phyloP scores from a whole-genome alignment of 1,284 basidiomycete species.

The Leccinum subatratum region DNA sequence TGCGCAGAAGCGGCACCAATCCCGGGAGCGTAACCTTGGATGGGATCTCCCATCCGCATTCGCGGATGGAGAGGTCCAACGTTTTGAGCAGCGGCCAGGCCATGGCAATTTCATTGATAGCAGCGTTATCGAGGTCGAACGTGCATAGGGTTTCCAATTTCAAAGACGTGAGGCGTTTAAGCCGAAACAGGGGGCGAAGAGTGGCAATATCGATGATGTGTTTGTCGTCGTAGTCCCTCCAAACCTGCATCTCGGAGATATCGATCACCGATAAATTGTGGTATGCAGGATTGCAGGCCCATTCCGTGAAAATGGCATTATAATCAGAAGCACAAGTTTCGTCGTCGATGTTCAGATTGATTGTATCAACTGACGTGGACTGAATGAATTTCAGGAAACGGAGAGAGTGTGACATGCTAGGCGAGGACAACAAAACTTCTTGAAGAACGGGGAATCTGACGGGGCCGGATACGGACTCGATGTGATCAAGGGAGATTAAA shows the following conservation, averaged over 20 bases:
- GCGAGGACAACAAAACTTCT: slow-evolving; percentile 22
- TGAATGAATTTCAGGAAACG: slow-evolving; percentile 27
- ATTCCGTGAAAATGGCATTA: slow-evolving; percentile 21
- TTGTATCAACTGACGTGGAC: slow-evolving; percentile 30
- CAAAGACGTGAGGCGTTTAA: slow-evolving; percentile 20
- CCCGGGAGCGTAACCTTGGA: slow-evolving; percentile 28
- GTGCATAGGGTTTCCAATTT: slow-evolving; percentile 30
- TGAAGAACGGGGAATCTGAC: slow-evolving; percentile 22
- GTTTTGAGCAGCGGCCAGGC: slow-evolving; percentile 29
- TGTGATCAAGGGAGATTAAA: slow-evolving; percentile 20
- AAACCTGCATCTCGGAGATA: slow-evolving; percentile 31
- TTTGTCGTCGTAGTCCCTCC: slow-evolving; percentile 29
- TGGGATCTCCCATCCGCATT: slow-evolving; percentile 31
- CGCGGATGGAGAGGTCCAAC: slow-evolving; percentile 25
- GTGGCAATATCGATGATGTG: slow-evolving; percentile 26
- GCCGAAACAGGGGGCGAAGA: slow-evolving; percentile 25
- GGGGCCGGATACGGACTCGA: slow-evolving; percentile 18
- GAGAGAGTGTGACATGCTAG: slow-evolving; percentile 22
- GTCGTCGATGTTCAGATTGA: slow-evolving; percentile 31
- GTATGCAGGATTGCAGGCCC: slow-evolving; percentile 25
- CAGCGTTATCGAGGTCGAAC: slow-evolving; percentile 22
- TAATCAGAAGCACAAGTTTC: slow-evolving; percentile 29
- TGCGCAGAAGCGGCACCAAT: slow-evolving; percentile 20
- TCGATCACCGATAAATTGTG: slow-evolving; percentile 26
- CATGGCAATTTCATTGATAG: slow-evolving; percentile 23